A percentile compares a stretch with the other conserved stretches of the same genome.
Evolutionary conservation across 352 stramenopile genomes (phyloP).

Genomic region (Phytophthora macrochlamydospora): DNA sequence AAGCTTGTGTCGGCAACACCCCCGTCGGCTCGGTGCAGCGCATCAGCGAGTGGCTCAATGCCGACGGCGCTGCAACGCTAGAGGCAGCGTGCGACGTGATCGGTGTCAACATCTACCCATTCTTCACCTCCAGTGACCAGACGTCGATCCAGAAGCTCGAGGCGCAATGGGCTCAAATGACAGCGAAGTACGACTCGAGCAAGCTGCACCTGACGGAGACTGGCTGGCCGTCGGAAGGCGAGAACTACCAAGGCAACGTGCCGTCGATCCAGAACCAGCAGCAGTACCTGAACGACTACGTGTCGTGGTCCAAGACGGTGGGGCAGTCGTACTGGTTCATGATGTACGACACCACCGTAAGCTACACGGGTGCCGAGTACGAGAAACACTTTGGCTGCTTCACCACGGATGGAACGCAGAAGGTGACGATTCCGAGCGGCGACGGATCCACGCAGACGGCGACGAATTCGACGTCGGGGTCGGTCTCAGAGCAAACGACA

Average conservation of each 20-base stretch:
- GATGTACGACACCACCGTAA: conserved; percentile 64
- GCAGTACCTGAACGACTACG: conserved; percentile 53
- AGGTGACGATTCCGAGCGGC: conserved; percentile 43
- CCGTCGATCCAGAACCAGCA: conserved; percentile 48
- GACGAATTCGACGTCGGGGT: conserved; percentile 19
- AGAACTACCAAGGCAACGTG: conserved; percentile 37
- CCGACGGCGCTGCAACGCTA: conserved; percentile 36
- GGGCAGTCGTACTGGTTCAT: conserved; percentile 63
- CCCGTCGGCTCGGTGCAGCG: conserved; percentile 69
- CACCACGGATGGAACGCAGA: conserved; percentile 33
- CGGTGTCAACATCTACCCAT: conserved; percentile 80
- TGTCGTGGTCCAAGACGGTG: conserved; percentile 36
- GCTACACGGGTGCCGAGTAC: conserved; percentile 51
- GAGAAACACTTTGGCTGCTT: conserved; percentile 68
- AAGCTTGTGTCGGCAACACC: conserved; percentile 42
- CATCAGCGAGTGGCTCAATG: conserved; percentile 66
- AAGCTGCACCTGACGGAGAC: conserved; percentile 65
- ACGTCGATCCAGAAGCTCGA: conserved; percentile 56
- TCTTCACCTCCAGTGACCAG: conserved; percentile 52
- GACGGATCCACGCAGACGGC: conserved; percentile 3
- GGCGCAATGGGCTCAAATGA: conserved; percentile 55
- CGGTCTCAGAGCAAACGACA: conserved; percentile 13
- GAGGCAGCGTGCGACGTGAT: conserved; percentile 44
- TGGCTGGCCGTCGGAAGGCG: conserved; percentile 56
- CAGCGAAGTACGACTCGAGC: conserved; percentile 39